Evolutionary conservation across 2,329 filamentous ascomycete genomes (phyloP), one percentile per base, ranked within the genome.

Genomic region (Aureobasidium subglaciale): DNA sequence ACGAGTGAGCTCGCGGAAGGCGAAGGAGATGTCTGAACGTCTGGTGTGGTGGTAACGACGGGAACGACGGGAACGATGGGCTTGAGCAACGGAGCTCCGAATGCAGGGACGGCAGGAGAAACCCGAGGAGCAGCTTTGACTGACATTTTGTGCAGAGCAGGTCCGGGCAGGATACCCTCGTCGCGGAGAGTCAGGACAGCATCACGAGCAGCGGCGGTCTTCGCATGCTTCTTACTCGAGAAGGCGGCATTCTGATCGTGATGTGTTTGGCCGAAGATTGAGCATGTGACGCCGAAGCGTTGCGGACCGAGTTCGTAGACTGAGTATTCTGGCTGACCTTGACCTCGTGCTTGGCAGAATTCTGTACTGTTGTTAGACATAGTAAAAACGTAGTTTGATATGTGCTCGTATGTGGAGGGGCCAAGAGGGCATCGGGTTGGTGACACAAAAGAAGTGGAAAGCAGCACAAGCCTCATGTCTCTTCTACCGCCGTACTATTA

Each of bases 271-370:
- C 22, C 22, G 20, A 43, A 29, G 3, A 55, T 25, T 5, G 50
- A 45, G 40, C 50, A 55, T 13, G 38, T 55, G 7, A 40, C 50
- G n/a, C 50, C 50, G n/a, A 55, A 55, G 29, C 50, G 50, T 29
- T 55, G 38, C 6, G 22, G 30, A 7, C 50, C 50, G 10, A 55
- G 40, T 20, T 55, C 50, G 35, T 37, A 55, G 50, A 55, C 20
- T 2, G 29, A 20, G 40, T 43, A 55, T 5, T 55, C 50, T 5
- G 50, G 40, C 22, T 43, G 50, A 10, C 22, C n/a, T n/a, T 25
- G 32, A 3, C 15, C 16, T 11, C 24, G 15, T 18, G 29, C 30
- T 24, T 55, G 50, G 18, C 50, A 55, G 50, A 43, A 45, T 45
- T 55, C 38, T 55, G 40, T 37, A 20, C 13, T 18, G 13, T n/a